Base-by-base conservation (phyloP, 2,329 filamentous ascomycete genomes). In the Colletotrichum nymphaeae region DNA sequence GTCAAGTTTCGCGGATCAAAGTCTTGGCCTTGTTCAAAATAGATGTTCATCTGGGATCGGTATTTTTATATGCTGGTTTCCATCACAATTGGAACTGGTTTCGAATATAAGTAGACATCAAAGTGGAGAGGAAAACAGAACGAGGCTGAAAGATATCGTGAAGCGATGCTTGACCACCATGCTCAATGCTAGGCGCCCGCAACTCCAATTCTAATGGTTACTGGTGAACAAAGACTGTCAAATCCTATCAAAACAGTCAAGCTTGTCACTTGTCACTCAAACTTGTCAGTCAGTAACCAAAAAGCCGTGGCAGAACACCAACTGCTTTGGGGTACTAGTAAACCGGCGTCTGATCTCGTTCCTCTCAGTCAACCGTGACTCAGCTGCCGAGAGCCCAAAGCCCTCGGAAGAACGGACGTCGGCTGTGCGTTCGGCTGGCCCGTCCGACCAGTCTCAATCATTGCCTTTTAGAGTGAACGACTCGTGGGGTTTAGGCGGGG, bases 381-480 rank as follows among this genome's bases (percentile, higher is more conserved):
- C 42, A n/a, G 42, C 62, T 37, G 22, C 11, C 42, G 12, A 64
- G 26, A 26, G 49, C 46, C 32, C 28, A 35, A 35, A 53, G 52
- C 6, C n/a, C 46, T 53, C 37, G 5, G 1, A 16, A 42, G 37
- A 42, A 42, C 14, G 16, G 37, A 42, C 14, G 37, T 3, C 37
- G n/a, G n/a, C 62, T 53, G 28, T 64, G 32, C 24, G 24, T 56
- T 37, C 30, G 56, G 4, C 56, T 14, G 32, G 35, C n/a, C 14
- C 6, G 58, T 22, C n/a, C 35, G 24, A 24, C 65, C 42, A 63
- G 65, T 72, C 66, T 70, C 66, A 69, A 60, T 30, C 26, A 30
- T 73, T 73, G 59, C 70, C 67, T 22, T 70, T 69, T 65, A 56
- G 42, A 37, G 62, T 24, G 60, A 24, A 59, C 22, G 53, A 64